Percentiles rank a stretch among this genome's conserved stretches.
Conservation (phyloP, 164 flowering plant species). For the Amborella trichopoda region DNA sequence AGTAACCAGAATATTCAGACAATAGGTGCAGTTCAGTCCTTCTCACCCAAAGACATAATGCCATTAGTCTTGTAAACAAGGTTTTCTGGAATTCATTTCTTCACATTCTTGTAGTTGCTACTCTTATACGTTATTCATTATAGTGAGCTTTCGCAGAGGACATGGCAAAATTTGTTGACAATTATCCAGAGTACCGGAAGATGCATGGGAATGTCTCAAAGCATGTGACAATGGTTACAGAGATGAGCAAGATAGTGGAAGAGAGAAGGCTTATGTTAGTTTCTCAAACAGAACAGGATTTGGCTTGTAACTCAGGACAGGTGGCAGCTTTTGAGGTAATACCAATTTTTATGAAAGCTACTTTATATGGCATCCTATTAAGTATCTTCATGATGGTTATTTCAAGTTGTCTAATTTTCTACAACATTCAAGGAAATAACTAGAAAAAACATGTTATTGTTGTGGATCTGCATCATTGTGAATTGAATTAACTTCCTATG, state of each 20-base stretch:
- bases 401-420: no score
- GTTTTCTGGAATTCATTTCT: no score
- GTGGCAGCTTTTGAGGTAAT: conserved; percentile 93
- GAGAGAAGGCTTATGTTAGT: conserved; percentile 89
- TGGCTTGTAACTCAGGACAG: conserved; percentile 97
- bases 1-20: conserved; percentile 96
- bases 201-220: conserved; percentile 98
- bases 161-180: conserved; percentile 98
- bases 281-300: conserved; percentile 91
- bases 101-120: no score
- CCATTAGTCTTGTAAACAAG: no score
- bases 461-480: no score
- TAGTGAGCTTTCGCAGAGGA: conserved; percentile 53
- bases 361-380: no score
- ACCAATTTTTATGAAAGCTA: no score
- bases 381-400: no score
- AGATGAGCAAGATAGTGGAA: conserved; percentile 94
- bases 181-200: conserved; percentile 90
- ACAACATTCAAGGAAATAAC: no score
- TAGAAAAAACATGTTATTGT: no score
- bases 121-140: not conserved
- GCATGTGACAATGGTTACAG: conserved; percentile 92
- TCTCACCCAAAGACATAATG: no score
- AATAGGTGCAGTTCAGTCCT: conserved; percentile 76
- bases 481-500: no score